phyloP scores from a whole-genome alignment of 495 filamentous ascomycete genomes.

The Wilcoxina mikolae region DNA sequence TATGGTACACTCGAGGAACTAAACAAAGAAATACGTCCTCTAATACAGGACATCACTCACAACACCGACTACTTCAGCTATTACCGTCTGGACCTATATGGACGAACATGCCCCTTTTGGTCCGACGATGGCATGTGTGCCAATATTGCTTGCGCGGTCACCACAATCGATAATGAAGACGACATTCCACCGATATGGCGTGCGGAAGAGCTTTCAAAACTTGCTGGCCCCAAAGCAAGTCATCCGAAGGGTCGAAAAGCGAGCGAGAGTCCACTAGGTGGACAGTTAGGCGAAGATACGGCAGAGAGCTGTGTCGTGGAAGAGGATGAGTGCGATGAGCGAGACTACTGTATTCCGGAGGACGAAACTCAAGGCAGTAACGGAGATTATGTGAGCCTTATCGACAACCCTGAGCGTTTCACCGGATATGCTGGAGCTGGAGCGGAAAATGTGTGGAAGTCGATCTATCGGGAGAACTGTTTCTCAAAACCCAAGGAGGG shows the following conservation, averaged over 20 bases:
- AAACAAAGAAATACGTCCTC: conserved; percentile 63
- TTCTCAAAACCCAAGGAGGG: conserved; percentile 47
- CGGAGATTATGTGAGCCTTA: conserved; percentile 88
- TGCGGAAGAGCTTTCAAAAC: conserved; percentile 76
- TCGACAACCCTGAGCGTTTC: conserved; percentile 88
- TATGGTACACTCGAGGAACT: conserved; percentile 76
- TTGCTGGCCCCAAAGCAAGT: conserved; percentile 78
- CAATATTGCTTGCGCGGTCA: conserved; percentile 94
- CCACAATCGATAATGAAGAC: conserved; percentile 86
- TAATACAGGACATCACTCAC: conserved; percentile 63
- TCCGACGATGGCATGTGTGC: conserved; percentile 88
- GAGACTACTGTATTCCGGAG: conserved; percentile 93
- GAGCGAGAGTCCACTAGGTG: conserved; percentile 58
- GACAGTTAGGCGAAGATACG: conserved; percentile 67
- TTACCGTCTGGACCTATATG: conserved; percentile 91
- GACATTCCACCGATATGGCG: conserved; percentile 88
- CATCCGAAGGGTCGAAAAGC: conserved; percentile 69
- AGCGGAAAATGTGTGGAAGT: conserved; percentile 81
- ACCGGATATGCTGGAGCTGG: conserved; percentile 81
- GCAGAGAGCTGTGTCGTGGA: conserved; percentile 94
- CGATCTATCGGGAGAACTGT: conserved; percentile 94
- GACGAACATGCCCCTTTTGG: conserved; percentile 94
- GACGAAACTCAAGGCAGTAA: conserved; percentile 78
- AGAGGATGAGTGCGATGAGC: conserved; percentile 93
- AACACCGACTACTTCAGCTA: conserved; percentile 95